These are phyloP conservation scores for Ustilago loliicola DNA, from an alignment of 1,284 basidiomycete genomes.

Conservation along the genomic window DNA sequence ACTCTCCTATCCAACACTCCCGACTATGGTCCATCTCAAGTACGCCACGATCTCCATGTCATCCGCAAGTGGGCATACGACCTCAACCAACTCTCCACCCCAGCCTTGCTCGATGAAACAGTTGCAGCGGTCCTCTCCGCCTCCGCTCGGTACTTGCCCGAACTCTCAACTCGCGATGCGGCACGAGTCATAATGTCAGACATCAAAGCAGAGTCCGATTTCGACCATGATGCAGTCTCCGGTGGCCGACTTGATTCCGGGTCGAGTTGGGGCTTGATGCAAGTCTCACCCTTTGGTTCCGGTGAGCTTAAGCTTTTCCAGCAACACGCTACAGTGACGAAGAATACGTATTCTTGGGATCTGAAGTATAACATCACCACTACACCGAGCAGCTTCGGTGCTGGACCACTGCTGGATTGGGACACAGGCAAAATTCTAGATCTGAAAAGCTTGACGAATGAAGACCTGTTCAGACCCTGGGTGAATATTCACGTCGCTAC, in stretches of 20 bases:
- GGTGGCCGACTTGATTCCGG: constrained; percentile 63
- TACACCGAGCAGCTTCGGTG: constrained; percentile 10
- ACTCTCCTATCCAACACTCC: constrained; percentile 53
- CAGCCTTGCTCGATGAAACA: constrained; percentile 59
- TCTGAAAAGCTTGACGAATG: constrained; percentile 32
- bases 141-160: constrained; percentile 66
- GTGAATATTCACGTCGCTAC: constrained; percentile 67
- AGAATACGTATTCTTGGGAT: constrained; percentile 58
- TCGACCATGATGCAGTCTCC: constrained; percentile 40
- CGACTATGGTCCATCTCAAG: constrained; percentile 55
- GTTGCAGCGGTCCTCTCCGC: constrained; percentile 64
- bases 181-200: constrained; percentile 63
- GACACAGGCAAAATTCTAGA: constrained; percentile 53
- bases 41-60: constrained; percentile 58
- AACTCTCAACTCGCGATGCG: constrained; percentile 59
- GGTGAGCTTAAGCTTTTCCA: constrained; percentile 60
- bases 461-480: constrained; percentile 66
- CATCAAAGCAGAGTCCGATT: constrained; percentile 68
- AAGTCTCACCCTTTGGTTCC: constrained; percentile 59
- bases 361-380: constrained; percentile 35
- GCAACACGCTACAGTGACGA: constrained; percentile 40
- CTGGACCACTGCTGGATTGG: constrained; percentile 60
- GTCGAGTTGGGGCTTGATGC: constrained; percentile 62
- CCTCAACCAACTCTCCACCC: constrained; percentile 45
- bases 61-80: constrained; percentile 67